Evolutionary conservation across 2,329 filamentous ascomycete genomes (phyloP).

Genomic region (Pseudogymnoascus sp.): DNA sequence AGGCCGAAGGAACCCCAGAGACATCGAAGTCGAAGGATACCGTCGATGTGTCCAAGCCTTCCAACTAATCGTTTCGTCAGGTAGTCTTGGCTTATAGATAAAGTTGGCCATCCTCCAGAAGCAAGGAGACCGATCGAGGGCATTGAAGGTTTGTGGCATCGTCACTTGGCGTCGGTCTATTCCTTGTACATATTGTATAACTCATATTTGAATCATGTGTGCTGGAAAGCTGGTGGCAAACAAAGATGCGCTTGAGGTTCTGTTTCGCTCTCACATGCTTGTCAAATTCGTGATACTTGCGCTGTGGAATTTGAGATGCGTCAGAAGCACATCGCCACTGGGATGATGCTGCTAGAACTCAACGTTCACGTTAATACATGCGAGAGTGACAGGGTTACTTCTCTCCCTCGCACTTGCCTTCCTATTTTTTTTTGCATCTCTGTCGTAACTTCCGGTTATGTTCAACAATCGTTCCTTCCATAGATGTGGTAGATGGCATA

Average conservation of each 20-base stretch:
- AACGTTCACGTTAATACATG: not conserved
- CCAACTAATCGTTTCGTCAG: not conserved
- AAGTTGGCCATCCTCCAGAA: not conserved
- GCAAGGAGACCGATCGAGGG: not conserved
- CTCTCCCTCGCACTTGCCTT: not conserved
- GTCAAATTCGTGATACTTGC: not conserved
- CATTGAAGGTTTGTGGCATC: not conserved
- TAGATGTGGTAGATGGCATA: not conserved
- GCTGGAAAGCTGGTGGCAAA: not conserved
- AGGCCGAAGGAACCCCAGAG: conserved; percentile 49
- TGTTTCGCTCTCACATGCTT: not conserved
- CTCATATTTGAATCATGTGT: conserved; percentile 6
- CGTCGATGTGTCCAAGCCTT: conserved; percentile 30
- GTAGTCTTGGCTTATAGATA: not conserved
- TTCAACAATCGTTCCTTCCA: not conserved
- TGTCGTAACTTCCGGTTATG: not conserved
- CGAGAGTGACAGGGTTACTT: not conserved
- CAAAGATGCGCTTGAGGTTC: not conserved
- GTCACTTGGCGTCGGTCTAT: not conserved
- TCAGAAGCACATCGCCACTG: not conserved
- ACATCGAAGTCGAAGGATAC: conserved; percentile 47
- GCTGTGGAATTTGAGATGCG: not conserved
- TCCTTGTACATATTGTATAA: conserved; percentile 7
- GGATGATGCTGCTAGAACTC: not conserved
- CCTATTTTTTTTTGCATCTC: not conserved